A percentile compares a stretch with the other conserved stretches of the same genome.
Conservation (phyloP, 345 rosid genomes). For the Melaleuca alternifolia region DNA sequence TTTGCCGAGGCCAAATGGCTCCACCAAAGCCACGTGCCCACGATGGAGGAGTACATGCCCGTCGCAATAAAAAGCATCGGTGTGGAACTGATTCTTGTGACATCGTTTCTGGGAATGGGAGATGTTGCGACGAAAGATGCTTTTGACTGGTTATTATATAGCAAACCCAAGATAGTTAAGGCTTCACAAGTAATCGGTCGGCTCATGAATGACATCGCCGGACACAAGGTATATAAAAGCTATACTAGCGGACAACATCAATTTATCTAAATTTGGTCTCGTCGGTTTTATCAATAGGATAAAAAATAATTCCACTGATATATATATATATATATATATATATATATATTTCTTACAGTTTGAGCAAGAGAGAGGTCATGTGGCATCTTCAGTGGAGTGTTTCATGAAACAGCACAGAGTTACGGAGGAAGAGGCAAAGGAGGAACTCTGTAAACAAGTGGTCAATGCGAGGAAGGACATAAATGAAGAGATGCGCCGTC, state of each 20-base stretch:
- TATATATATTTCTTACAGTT: background rate
- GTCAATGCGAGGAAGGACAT: slow-evolving; percentile 9
- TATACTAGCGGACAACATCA: background rate
- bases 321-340: no score
- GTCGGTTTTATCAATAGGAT: background rate
- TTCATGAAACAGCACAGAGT: background rate
- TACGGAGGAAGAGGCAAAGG: background rate
- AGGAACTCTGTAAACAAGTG: background rate
- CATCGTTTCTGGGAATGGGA: slow-evolving; percentile 4
- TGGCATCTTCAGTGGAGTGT: slow-evolving; percentile 4
- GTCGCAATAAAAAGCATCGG: background rate
- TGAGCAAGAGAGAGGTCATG: slow-evolving; percentile 4
- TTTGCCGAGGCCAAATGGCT: slow-evolving; percentile 3
- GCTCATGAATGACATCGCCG: slow-evolving; percentile 3
- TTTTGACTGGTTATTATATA: background rate
- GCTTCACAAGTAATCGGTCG: background rate
- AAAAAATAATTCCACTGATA: background rate
- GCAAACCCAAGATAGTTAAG: background rate
- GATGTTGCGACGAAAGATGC: background rate
- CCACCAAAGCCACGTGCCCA: slow-evolving; percentile 6
- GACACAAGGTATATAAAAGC: slow-evolving; percentile 1
- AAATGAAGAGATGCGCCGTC: slow-evolving; percentile 2
- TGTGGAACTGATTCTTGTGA: background rate
- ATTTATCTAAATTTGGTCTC: background rate
- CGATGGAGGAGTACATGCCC: slow-evolving; percentile 16